Evolutionary conservation across 2,329 filamentous ascomycete genomes (phyloP).

Genomic region (Paecilomyces sp.): DNA sequence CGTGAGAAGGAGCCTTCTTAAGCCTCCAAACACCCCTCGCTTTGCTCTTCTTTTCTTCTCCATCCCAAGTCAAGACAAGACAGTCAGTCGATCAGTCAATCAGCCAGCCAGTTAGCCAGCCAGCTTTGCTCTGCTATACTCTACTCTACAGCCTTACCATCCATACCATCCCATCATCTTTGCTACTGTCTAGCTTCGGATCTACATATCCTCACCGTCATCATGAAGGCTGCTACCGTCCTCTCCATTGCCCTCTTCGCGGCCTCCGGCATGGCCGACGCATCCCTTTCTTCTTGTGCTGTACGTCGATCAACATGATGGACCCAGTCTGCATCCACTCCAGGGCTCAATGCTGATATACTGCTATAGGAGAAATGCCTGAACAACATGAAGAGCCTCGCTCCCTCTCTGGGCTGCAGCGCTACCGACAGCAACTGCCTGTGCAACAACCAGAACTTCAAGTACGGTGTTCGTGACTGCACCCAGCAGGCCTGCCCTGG

Average conservation of each 20-base stretch:
- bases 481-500: conserved; percentile 35
- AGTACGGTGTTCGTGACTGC: conserved; percentile 41
- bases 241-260: conserved; percentile 1
- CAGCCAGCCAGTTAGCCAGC: too few relatives aligned
- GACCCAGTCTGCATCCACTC: neutral
- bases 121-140: neutral
- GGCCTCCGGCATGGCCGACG: neutral
- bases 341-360: conserved; percentile 10
- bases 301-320: neutral
- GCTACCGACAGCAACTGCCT: conserved; percentile 30
- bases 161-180: neutral
- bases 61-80: neutral
- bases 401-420: conserved; percentile 32
- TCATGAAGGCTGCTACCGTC: neutral
- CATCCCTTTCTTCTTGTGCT: neutral
- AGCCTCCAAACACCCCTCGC: neutral
- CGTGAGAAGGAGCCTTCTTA: neutral
- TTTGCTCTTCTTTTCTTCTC: neutral
- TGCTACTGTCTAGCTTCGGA: neutral
- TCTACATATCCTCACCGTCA: neutral
- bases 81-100: too few relatives aligned
- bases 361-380: conserved; percentile 35
- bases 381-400: conserved; percentile 36
- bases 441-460: conserved; percentile 35
- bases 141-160: neutral